phyloP scores from a whole-genome alignment of 1,139 yeast species.

The Saccharomyces hybrid region DNA sequence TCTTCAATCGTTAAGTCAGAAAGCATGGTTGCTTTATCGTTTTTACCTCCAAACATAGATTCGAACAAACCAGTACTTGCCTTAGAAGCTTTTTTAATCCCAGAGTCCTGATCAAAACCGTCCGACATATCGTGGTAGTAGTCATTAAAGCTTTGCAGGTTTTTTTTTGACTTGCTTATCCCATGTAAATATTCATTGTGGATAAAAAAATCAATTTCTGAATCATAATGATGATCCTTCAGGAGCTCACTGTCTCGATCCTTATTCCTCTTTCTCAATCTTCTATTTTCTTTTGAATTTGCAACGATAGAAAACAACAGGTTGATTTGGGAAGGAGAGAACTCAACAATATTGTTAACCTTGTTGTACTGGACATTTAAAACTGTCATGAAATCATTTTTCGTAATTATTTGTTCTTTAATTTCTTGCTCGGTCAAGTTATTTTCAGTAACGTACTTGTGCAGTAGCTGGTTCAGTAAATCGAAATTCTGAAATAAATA shows the following conservation, averaged over 20 bases:
- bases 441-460: conserved; percentile 30
- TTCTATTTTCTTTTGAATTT: conserved; percentile 29
- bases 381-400: conserved; percentile 33
- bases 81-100: conserved; percentile 7
- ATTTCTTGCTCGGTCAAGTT: conserved; percentile 27
- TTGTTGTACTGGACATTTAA: conserved; percentile 33
- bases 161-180: conserved; percentile 14
- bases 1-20: conserved; percentile 35
- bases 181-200: conserved; percentile 27
- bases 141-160: conserved; percentile 30
- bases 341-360: conserved; percentile 35
- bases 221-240: conserved; percentile 21
- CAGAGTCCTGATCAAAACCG: conserved; percentile 23
- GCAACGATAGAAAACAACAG: conserved; percentile 33
- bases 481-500: conserved; percentile 36
- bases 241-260: background rate
- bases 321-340: conserved; percentile 37
- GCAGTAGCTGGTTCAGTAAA: conserved; percentile 33
- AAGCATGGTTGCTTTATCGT: conserved; percentile 14
- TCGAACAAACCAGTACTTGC: conserved; percentile 14
- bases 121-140: conserved; percentile 31
- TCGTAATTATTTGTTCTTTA: conserved; percentile 29
- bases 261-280: conserved; percentile 7
- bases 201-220: conserved; percentile 25
- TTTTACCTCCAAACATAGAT: conserved; percentile 11